phyloP scores from a whole-genome alignment of 352 stramenopile species.

The Phytopythium montanum region DNA sequence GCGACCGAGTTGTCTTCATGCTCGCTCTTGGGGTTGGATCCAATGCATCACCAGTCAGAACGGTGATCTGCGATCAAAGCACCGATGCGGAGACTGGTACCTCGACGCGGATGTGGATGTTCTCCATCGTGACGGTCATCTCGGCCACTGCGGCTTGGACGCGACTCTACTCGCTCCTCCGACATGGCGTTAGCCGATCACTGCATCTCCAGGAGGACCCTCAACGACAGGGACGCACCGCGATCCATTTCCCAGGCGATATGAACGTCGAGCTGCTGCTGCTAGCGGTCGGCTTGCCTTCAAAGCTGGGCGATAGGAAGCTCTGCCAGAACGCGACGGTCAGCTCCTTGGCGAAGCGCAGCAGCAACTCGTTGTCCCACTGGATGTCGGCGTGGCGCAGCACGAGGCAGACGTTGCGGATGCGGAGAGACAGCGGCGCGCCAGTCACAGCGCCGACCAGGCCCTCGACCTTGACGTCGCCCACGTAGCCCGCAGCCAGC shows the following conservation, averaged over 20 bases:
- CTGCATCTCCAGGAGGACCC: neutral
- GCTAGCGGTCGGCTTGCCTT: slow-evolving; percentile 16
- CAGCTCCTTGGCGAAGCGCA: slow-evolving; percentile 69
- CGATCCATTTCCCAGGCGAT: slow-evolving; percentile 63
- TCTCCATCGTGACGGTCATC: slow-evolving; percentile 59
- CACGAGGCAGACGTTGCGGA: slow-evolving; percentile 64
- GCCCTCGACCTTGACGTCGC: slow-evolving; percentile 62
- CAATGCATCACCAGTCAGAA: neutral
- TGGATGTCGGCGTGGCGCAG: slow-evolving; percentile 48
- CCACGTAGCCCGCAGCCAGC: slow-evolving; percentile 59
- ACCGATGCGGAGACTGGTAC: slow-evolving; percentile 14
- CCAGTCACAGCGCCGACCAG: slow-evolving; percentile 54
- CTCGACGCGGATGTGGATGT: slow-evolving; percentile 67
- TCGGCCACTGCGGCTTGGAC: slow-evolving; percentile 42
- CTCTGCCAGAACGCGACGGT: slow-evolving; percentile 54
- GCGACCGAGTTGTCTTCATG: slow-evolving; percentile 35
- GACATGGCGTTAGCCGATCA: neutral
- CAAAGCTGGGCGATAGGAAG: slow-evolving; percentile 22
- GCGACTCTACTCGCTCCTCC: slow-evolving; percentile 24
- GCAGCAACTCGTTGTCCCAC: slow-evolving; percentile 64
- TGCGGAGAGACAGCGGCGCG: slow-evolving; percentile 41
- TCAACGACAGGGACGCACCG: slow-evolving; percentile 15
- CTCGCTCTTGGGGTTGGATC: slow-evolving; percentile 28
- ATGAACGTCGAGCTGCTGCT: slow-evolving; percentile 33
- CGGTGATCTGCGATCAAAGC: no score